A percentile compares a stretch with the other conserved stretches of the same genome.
Evolutionary conservation across 257 asterid species (phyloP).

Genomic region (Solanum okadae): DNA sequence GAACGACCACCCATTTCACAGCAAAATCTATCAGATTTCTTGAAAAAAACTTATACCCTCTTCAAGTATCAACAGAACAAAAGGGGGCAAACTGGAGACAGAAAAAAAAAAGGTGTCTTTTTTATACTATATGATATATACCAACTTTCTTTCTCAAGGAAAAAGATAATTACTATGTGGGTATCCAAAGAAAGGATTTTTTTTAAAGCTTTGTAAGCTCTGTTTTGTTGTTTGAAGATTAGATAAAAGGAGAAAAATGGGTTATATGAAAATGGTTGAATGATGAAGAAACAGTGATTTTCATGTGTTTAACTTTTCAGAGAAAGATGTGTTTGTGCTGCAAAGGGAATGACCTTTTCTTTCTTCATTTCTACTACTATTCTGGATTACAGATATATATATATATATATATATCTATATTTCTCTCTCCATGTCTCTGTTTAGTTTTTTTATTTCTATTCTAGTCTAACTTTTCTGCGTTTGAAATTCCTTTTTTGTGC

Average conservation of each 20-base stretch:
- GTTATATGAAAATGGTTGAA: background rate
- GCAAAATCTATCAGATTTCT: background rate
- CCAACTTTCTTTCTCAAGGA: background rate
- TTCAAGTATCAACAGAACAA: background rate
- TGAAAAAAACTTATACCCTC: background rate
- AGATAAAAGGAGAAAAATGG: background rate
- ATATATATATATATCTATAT: background rate
- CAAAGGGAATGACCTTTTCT: background rate
- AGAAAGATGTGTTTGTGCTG: background rate
- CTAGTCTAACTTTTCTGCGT: background rate
- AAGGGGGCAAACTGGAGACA: background rate
- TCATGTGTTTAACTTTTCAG: background rate
- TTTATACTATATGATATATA: background rate
- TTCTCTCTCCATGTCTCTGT: background rate
- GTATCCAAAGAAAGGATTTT: background rate
- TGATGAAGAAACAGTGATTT: background rate
- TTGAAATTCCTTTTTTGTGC: constrained; percentile 13
- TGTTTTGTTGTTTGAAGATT: background rate
- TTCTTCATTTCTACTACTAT: background rate
- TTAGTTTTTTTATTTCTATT: background rate
- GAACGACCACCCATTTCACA: constrained; percentile 34
- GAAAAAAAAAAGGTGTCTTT: background rate
- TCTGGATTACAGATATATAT: background rate
- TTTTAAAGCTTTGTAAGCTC: background rate
- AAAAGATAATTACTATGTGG: background rate